Conservation (phyloP, 192 early-diverging fungal genomes). For the Coemansia sp. region DNA sequence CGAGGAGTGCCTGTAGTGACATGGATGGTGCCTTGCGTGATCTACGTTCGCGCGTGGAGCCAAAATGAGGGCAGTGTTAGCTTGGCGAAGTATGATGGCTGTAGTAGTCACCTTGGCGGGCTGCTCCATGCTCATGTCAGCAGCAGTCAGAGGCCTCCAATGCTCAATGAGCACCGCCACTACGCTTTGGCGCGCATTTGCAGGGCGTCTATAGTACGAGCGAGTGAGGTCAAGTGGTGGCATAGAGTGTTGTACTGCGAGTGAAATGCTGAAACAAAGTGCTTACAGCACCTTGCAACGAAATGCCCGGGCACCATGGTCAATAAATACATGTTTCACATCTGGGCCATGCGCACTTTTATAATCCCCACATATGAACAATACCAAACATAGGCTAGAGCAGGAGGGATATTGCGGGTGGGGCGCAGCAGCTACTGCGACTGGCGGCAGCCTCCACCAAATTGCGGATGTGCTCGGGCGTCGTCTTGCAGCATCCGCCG, state of each 20-base stretch:
- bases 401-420: background rate
- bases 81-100: constrained; percentile 2
- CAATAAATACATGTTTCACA: background rate
- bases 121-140: background rate
- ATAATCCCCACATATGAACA: background rate
- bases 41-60: background rate
- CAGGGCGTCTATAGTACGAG: background rate
- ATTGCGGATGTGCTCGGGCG: constrained; percentile 49
- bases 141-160: background rate
- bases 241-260: constrained; percentile 1
- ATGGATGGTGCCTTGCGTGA: background rate
- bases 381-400: too few species aligned
- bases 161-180: constrained; percentile 11
- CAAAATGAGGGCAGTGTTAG: background rate
- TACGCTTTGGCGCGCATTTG: background rate
- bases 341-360: background rate
- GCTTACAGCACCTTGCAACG: background rate
- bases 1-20: background rate
- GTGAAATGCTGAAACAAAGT: too few species aligned
- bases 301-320: background rate
- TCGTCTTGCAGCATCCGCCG: constrained; percentile 64
- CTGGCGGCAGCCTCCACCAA: background rate
- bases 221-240: constrained; percentile 19
- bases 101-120: background rate
- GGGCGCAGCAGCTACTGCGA: background rate